phyloP scores from a whole-genome alignment of 768 basidiomycete genomes.

The Leccinum arenicola region DNA sequence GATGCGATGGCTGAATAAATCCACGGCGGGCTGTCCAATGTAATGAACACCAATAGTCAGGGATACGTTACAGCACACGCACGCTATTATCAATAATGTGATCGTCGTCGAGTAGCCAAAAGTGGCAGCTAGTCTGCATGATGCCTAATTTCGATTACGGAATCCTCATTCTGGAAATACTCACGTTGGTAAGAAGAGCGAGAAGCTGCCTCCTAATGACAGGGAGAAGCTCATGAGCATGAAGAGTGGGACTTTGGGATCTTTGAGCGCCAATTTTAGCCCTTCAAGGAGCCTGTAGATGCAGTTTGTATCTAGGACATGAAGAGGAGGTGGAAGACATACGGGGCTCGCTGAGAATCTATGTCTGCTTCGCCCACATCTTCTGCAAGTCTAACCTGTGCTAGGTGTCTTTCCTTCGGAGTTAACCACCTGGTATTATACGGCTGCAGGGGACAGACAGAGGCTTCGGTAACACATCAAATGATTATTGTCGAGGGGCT shows the following conservation, averaged over 20 bases:
- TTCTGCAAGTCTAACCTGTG: conserved; percentile 63
- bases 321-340: conserved; percentile 20
- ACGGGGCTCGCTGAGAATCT: conserved; percentile 58
- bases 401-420: conserved; percentile 48
- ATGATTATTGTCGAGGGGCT: neutral
- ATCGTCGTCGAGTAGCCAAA: conserved; percentile 41
- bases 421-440: conserved; percentile 61
- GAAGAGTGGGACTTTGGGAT: conserved; percentile 39
- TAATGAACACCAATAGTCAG: neutral
- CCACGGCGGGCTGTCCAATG: conserved; percentile 54
- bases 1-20: conserved; percentile 48
- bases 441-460: conserved; percentile 36
- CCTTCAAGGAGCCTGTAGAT: conserved; percentile 13
- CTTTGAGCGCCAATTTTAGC: neutral
- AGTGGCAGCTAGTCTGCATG: conserved; percentile 45
- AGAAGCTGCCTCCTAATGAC: conserved; percentile 55
- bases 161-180: neutral
- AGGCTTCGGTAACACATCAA: neutral
- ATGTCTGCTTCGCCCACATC: conserved; percentile 29
- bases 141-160: neutral
- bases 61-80: conserved; percentile 20
- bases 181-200: conserved; percentile 48
- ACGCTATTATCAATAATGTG: conserved; percentile 59
- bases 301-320: neutral
- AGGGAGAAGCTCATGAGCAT: conserved; percentile 53